Percentiles rank a stretch among this genome's conserved stretches.
phyloP scores from a whole-genome alignment of 176 grass and related monocot species.

The Juncus inflexus region DNA sequence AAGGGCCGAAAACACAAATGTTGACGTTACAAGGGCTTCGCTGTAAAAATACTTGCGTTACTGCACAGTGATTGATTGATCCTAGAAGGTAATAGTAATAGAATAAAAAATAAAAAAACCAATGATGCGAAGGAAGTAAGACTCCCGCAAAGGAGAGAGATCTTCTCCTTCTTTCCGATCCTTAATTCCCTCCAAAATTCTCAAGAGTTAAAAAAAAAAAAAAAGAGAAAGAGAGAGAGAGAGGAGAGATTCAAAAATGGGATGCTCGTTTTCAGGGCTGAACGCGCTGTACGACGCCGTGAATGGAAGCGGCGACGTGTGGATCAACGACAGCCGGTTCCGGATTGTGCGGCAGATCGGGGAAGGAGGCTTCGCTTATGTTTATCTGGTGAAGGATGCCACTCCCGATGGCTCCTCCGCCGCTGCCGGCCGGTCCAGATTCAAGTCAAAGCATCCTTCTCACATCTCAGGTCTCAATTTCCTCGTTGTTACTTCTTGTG shows the following conservation, averaged over 20 bases:
- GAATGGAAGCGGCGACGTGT: slow-evolving; percentile 72
- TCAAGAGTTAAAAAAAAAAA: too few species aligned
- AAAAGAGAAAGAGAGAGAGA: background rate
- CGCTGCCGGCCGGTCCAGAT: background rate
- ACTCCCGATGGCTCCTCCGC: slow-evolving; percentile 28
- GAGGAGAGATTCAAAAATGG: slow-evolving; percentile 37
- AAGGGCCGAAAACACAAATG: background rate
- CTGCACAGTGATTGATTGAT: too few species aligned
- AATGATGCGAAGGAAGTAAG: background rate
- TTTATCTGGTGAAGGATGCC: slow-evolving; percentile 83
- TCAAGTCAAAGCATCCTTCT: slow-evolving; percentile 33
- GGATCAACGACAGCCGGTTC: slow-evolving; percentile 94
- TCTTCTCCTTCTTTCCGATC: background rate
- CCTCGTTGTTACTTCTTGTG: background rate
- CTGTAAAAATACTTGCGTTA: background rate
- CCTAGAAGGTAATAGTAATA: too few species aligned
- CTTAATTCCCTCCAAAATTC: slow-evolving; percentile 4
- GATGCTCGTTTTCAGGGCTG: slow-evolving; percentile 85
- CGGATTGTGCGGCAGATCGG: slow-evolving; percentile 82
- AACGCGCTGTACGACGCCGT: slow-evolving; percentile 71
- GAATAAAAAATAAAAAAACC: background rate
- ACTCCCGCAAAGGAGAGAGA: slow-evolving; percentile 6
- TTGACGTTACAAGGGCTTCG: background rate
- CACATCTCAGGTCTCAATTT: slow-evolving; percentile 60
- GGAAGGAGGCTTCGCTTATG: slow-evolving; percentile 92